phyloP scores from a whole-genome alignment of 257 asterid genomes.

The Nicotiana sylvestris region DNA sequence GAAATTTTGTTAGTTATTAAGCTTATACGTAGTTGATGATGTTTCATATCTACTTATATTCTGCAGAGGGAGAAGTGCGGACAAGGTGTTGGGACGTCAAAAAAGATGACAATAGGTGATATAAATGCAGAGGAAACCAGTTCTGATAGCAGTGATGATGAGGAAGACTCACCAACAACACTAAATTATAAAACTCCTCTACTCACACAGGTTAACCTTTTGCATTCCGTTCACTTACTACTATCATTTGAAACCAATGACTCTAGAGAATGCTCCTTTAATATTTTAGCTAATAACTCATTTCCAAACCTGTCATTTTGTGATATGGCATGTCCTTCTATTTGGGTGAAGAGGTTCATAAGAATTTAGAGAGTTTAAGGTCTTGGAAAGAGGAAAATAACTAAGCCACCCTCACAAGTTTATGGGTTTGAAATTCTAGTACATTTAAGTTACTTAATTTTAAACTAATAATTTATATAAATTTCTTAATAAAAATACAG shows the following conservation, averaged over 20 bases:
- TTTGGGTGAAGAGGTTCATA: not conserved
- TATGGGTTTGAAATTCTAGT: no score
- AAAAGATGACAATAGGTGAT: constrained; percentile 44
- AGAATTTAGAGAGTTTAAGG: not conserved
- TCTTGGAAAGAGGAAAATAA: not conserved
- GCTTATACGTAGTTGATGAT: not conserved
- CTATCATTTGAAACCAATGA: not conserved
- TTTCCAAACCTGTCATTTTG: not conserved
- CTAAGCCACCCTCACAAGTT: no score
- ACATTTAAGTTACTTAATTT: no score
- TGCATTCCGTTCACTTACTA: not conserved
- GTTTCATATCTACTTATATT: not conserved
- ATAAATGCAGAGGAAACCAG: constrained; percentile 55
- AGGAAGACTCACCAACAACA: constrained; percentile 58
- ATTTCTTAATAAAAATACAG: no score
- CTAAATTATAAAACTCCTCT: constrained; percentile 75
- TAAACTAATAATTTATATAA: no score
- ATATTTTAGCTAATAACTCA: not conserved
- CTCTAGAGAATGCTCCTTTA: not conserved
- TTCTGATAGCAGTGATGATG: constrained; percentile 81
- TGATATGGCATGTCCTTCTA: not conserved
- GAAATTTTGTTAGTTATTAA: not conserved
- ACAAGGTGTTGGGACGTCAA: constrained; percentile 42
- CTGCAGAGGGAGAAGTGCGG: constrained; percentile 44
- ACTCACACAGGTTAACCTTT: constrained; percentile 61